Evolutionary conservation across 208 protist genomes (phyloP).

Genomic region (Leishmania guyanensis): DNA sequence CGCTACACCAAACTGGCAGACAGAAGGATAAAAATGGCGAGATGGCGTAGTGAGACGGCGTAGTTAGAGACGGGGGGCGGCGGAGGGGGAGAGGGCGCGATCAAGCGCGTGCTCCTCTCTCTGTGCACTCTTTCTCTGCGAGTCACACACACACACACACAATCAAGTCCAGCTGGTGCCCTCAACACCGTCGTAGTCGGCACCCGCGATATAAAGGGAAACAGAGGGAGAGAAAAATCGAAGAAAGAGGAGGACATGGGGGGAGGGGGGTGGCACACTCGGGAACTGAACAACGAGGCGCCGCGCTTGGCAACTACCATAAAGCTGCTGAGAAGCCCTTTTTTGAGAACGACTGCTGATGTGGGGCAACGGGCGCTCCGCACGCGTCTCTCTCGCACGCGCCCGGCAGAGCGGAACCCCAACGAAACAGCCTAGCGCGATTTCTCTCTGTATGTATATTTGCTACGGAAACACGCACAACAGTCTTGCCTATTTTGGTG

Average conservation of each 20-base stretch:
- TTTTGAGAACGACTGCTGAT: not conserved
- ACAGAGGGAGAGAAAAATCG: not conserved
- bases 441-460: not conserved
- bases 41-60: not conserved
- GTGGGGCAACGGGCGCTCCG: not conserved
- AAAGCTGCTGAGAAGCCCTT: not conserved
- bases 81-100: not conserved
- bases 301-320: not conserved
- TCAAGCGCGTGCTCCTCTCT: not conserved
- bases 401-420: not conserved
- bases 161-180: not conserved
- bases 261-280: not conserved
- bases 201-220: not conserved
- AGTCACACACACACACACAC: not conserved
- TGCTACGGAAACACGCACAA: not conserved
- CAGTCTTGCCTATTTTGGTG: not conserved
- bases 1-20: not conserved
- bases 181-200: not conserved
- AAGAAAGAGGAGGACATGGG: not conserved
- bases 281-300: not conserved
- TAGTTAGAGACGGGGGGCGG: too few relatives aligned
- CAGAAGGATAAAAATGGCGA: not conserved
- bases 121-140: not conserved
- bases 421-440: too few relatives aligned
- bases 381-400: not conserved